These are phyloP conservation scores for Termitomyces sp. DNA, from an alignment of 768 basidiomycete genomes.

Conservation along the genomic window DNA sequence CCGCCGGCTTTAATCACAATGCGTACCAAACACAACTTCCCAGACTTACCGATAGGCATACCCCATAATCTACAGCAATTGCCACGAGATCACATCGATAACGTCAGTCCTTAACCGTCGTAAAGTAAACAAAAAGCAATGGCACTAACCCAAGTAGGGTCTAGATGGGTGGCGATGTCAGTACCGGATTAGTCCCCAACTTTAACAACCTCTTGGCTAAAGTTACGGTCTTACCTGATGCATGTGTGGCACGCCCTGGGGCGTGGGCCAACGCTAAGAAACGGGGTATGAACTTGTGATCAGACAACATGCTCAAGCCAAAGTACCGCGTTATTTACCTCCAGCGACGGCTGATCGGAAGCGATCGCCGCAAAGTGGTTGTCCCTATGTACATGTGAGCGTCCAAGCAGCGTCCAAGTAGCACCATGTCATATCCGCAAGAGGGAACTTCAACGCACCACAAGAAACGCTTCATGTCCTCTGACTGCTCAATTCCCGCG, in stretches of 20 bases:
- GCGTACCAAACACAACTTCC: constrained; percentile 1
- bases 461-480: constrained; percentile 69
- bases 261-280: constrained; percentile 48
- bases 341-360: constrained; percentile 62
- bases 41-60: constrained; percentile 58
- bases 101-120: constrained; percentile 2
- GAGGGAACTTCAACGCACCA: constrained; percentile 37
- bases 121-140: neutral
- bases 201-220: neutral
- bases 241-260: constrained; percentile 35
- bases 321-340: constrained; percentile 30
- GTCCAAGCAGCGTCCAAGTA: neutral
- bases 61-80: constrained; percentile 57
- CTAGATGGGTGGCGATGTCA: constrained; percentile 22
- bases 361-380: constrained; percentile 70
- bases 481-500: constrained; percentile 63
- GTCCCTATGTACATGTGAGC: constrained; percentile 38
- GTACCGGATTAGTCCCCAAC: neutral
- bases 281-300: constrained; percentile 5
- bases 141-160: constrained; percentile 52
- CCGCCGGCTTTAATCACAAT: neutral
- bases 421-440: neutral
- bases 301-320: neutral
- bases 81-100: constrained; percentile 7
- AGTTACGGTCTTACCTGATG: constrained; percentile 44